phyloP scores from a whole-genome alignment of 2,329 filamentous ascomycete genomes.

The Aspergillus ruber region DNA sequence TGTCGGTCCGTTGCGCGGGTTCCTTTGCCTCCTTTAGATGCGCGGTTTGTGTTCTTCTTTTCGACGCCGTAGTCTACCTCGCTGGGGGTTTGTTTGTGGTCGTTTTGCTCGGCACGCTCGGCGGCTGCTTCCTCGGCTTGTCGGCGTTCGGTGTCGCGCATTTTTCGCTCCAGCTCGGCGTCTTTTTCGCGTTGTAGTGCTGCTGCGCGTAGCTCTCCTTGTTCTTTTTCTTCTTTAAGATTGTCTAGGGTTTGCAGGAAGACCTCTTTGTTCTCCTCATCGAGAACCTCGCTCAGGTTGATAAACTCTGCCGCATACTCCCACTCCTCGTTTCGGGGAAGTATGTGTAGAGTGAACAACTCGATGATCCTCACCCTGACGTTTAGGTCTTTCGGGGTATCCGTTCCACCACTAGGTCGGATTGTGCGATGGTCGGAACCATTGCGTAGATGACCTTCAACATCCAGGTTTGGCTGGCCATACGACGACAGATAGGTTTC shows the following conservation, averaged over 20 bases:
- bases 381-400: slow-evolving; percentile 77
- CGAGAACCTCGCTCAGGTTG: slow-evolving; percentile 73
- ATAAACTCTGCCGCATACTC: slow-evolving; percentile 92
- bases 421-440: slow-evolving; percentile 28
- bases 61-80: slow-evolving; percentile 67
- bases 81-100: slow-evolving; percentile 51
- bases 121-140: slow-evolving; percentile 28
- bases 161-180: slow-evolving; percentile 47
- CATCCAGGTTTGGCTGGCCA: slow-evolving; percentile 64
- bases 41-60: slow-evolving; percentile 39
- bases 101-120: slow-evolving; percentile 30
- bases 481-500: slow-evolving; percentile 83
- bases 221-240: slow-evolving; percentile 74
- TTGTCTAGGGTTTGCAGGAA: slow-evolving; percentile 81
- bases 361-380: slow-evolving; percentile 87
- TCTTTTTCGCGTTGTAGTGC: slow-evolving; percentile 57
- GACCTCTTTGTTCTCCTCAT: slow-evolving; percentile 83
- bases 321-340: slow-evolving; percentile 93
- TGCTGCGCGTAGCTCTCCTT: slow-evolving; percentile 58
- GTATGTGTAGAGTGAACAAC: slow-evolving; percentile 87
- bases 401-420: slow-evolving; percentile 54
- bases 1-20: slow-evolving; percentile 23
- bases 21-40: slow-evolving; percentile 18
- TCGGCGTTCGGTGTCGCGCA: slow-evolving; percentile 38
- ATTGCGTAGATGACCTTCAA: slow-evolving; percentile 55